A percentile compares a stretch with the other conserved stretches of the same genome.
Evolutionary conservation across 331 rosid genomes (phyloP).

Genomic region (Telfairia occidentalis): DNA sequence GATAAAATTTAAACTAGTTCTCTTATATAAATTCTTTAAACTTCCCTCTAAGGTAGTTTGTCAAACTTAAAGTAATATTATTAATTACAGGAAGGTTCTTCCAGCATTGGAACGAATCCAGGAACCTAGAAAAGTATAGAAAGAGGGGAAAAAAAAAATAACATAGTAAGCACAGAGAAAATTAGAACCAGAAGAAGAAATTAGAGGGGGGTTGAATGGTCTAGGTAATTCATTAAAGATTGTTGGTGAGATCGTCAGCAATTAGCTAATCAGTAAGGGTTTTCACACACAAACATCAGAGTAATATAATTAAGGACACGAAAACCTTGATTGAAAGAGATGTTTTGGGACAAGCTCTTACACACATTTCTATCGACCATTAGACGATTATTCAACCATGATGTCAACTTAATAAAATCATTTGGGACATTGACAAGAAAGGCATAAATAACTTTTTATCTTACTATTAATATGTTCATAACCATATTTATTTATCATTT

Average conservation of each 20-base stretch:
- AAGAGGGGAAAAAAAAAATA: background rate
- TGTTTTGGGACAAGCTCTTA: background rate
- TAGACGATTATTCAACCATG: slow-evolving; percentile 3
- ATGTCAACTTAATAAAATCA: slow-evolving; percentile 10
- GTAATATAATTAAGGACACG: slow-evolving; percentile 4
- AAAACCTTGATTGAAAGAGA: slow-evolving; percentile 7
- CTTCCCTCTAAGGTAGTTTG: background rate
- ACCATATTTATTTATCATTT: background rate
- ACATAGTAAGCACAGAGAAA: background rate
- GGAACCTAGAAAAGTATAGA: background rate
- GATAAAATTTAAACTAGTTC: background rate
- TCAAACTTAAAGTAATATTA: too few species aligned
- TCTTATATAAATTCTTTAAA: background rate
- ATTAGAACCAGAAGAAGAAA: background rate
- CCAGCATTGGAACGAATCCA: too few species aligned
- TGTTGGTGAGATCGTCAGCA: background rate
- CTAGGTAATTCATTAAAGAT: background rate
- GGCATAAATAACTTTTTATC: background rate
- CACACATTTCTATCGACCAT: background rate
- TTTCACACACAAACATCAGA: background rate
- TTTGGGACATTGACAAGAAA: slow-evolving; percentile 12
- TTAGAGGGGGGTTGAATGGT: background rate
- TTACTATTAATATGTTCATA: background rate
- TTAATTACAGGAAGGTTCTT: too few species aligned
- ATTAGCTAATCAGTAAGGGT: background rate